phyloP scores from a whole-genome alignment of 805 yeast genomes.

The Kodamaea sagamina region DNA sequence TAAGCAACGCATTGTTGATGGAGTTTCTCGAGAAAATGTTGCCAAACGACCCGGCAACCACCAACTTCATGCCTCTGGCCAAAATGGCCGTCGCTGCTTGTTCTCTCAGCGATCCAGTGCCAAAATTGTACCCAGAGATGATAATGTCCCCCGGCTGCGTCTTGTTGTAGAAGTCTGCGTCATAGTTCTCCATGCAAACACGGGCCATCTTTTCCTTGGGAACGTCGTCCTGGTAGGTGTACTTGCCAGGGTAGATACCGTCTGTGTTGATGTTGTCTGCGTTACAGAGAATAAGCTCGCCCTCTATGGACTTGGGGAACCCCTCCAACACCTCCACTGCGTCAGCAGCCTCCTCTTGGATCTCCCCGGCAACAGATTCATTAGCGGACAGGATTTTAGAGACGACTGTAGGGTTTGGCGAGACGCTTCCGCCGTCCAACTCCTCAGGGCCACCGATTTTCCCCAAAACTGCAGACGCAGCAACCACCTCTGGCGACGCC shows the following conservation, averaged over 20 bases:
- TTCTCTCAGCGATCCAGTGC: slow-evolving; percentile 98
- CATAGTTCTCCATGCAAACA: slow-evolving; percentile 99
- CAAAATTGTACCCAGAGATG: slow-evolving; percentile 91
- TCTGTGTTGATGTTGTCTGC: slow-evolving; percentile 97
- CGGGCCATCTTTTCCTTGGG: slow-evolving; percentile 95
- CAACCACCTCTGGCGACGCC: slow-evolving; percentile 97
- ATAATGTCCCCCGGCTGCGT: slow-evolving; percentile 87
- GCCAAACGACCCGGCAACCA: slow-evolving; percentile 96
- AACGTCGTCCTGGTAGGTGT: slow-evolving; percentile 97
- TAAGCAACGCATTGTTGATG: slow-evolving; percentile 91
- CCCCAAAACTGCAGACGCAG: slow-evolving; percentile 97
- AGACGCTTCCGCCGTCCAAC: slow-evolving; percentile 55
- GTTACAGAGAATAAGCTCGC: slow-evolving; percentile 93
- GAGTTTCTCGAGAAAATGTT: slow-evolving; percentile 95
- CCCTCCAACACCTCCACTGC: slow-evolving; percentile 82
- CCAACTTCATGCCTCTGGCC: slow-evolving; percentile 89
- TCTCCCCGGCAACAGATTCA: slow-evolving; percentile 32
- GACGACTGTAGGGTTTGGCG: slow-evolving; percentile 52
- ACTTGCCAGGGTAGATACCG: slow-evolving; percentile 98
- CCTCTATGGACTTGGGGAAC: slow-evolving; percentile 85
- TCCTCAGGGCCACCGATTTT: slow-evolving; percentile 92
- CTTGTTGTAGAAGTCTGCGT: slow-evolving; percentile 79
- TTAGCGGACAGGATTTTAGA: slow-evolving; percentile 36
- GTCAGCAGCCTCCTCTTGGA: slow-evolving; percentile 29
- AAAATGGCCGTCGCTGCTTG: slow-evolving; percentile 99